Evolutionary conservation across 1,284 basidiomycete species (phyloP).

Genomic region (Microbotryum intermedium): DNA sequence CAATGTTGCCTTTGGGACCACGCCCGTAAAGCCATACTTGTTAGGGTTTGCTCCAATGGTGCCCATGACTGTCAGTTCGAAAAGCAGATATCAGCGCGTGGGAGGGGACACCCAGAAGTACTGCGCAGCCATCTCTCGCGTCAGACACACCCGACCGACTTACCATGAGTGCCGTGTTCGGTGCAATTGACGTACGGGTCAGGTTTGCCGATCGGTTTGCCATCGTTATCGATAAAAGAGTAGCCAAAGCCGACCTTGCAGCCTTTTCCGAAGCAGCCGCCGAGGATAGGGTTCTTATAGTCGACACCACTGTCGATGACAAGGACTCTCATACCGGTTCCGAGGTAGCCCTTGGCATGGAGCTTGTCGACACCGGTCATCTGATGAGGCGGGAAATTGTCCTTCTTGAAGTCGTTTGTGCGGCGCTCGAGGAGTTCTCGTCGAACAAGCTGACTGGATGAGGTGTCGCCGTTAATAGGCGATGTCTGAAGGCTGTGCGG

Average conservation of each 20-base stretch:
- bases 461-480: background rate
- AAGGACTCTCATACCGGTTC: constrained; percentile 21
- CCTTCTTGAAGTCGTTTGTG: constrained; percentile 48
- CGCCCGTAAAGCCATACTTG: constrained; percentile 28
- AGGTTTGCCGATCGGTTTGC: constrained; percentile 32
- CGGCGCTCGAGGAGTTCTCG: background rate
- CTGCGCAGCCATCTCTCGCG: too few species aligned
- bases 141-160: background rate
- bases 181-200: background rate
- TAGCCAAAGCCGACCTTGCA: constrained; percentile 54
- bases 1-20: constrained; percentile 28
- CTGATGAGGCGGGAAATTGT: constrained; percentile 48
- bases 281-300: constrained; percentile 47
- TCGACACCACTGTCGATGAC: constrained; percentile 37
- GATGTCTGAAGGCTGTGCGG: constrained; percentile 1
- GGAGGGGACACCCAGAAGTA: too few species aligned
- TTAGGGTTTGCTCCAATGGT: constrained; percentile 30
- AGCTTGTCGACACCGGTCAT: constrained; percentile 46
- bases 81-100: background rate
- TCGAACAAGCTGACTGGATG: background rate
- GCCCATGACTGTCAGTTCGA: constrained; percentile 19
- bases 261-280: constrained; percentile 53
- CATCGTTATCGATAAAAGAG: constrained; percentile 44
- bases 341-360: constrained; percentile 14
- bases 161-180: constrained; percentile 17